phyloP scores from a whole-genome alignment of 2,329 filamentous ascomycete genomes.

The Beauveria sp. region DNA sequence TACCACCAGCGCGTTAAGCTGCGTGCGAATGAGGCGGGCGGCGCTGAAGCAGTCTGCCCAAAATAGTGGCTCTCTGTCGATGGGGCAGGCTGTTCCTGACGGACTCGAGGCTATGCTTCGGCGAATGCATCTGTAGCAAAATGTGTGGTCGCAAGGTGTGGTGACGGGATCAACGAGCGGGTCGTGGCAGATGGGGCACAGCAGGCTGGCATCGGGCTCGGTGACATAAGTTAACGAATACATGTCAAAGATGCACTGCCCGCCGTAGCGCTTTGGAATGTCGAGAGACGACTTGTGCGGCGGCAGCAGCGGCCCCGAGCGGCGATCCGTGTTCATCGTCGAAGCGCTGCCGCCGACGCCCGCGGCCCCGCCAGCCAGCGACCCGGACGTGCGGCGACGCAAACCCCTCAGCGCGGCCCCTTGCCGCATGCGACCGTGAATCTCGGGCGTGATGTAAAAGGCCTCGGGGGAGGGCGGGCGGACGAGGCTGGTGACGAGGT shows the following conservation, averaged over 20 bases:
- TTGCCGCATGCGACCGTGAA: conserved; percentile 18
- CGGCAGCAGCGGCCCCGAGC: conserved; percentile 26
- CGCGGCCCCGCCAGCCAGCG: conserved; percentile 9
- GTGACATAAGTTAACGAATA: conserved; percentile 36
- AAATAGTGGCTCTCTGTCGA: conserved; percentile 43
- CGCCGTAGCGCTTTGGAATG: conserved; percentile 30
- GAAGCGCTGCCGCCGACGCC: conserved; percentile 8
- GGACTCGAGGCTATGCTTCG: conserved; percentile 33
- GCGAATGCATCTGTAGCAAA: conserved; percentile 51
- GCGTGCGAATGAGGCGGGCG: conserved; percentile 45
- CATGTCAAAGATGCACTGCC: conserved; percentile 35
- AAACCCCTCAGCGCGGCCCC: conserved; percentile 14
- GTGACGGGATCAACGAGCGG: conserved; percentile 54
- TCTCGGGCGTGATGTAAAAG: conserved; percentile 23
- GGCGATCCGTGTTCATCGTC: conserved; percentile 19
- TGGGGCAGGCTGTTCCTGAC: conserved; percentile 42
- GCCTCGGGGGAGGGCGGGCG: conserved; percentile 30
- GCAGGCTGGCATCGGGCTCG: conserved; percentile 38
- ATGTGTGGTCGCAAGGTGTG: conserved; percentile 57
- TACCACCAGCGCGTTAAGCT: conserved; percentile 52
- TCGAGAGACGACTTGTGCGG: conserved; percentile 32
- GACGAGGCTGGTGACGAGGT: conserved; percentile 32
- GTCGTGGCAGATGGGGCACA: conserved; percentile 51
- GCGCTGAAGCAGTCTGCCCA: conserved; percentile 35
- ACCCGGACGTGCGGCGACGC: conserved; percentile 12